A percentile compares a stretch with the other conserved stretches of the same genome.
Evolutionary conservation across 2,329 filamentous ascomycete genomes (phyloP).

Genomic region (Knoxdaviesia capensis): DNA sequence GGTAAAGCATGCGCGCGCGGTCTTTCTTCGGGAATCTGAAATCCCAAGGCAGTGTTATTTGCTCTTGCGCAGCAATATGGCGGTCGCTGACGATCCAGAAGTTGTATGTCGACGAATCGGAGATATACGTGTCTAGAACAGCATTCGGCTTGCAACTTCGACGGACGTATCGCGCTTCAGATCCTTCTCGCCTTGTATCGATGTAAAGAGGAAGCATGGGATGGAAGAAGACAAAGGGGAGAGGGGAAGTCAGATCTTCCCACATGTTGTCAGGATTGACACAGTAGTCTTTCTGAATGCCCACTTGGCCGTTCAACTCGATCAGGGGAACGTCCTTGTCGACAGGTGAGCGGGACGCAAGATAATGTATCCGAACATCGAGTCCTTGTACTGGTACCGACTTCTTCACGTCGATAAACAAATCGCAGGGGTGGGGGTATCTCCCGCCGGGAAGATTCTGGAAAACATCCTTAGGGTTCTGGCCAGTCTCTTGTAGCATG

Average conservation of each 20-base stretch:
- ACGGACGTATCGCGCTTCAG: slow-evolving; percentile 68
- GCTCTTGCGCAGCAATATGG: slow-evolving; percentile 44
- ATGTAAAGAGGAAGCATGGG: slow-evolving; percentile 79
- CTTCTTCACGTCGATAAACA: slow-evolving; percentile 18
- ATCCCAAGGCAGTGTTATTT: slow-evolving; percentile 47
- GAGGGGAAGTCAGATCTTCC: slow-evolving; percentile 41
- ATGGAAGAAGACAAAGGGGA: slow-evolving; percentile 74
- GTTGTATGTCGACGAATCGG: slow-evolving; percentile 59
- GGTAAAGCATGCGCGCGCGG: slow-evolving; percentile 31
- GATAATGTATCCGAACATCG: slow-evolving; percentile 49
- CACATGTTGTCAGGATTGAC: slow-evolving; percentile 45
- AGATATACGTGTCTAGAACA: slow-evolving; percentile 69
- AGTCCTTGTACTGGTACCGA: background rate
- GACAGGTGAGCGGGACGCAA: slow-evolving; percentile 30
- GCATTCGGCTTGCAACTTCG: slow-evolving; percentile 84
- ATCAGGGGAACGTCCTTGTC: slow-evolving; percentile 36
- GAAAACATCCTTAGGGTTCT: slow-evolving; percentile 49
- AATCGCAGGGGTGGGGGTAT: too few relatives aligned
- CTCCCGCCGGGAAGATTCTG: slow-evolving; percentile 12
- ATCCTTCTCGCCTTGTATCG: slow-evolving; percentile 76
- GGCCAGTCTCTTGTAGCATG: slow-evolving; percentile 46
- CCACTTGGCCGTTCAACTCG: slow-evolving; percentile 62
- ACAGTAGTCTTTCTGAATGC: slow-evolving; percentile 54
- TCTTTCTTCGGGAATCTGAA: slow-evolving; percentile 39
- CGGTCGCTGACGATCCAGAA: slow-evolving; percentile 83